phyloP scores from a whole-genome alignment of 2,329 filamentous ascomycete genomes.

The Pestalotiopsis sp. region DNA sequence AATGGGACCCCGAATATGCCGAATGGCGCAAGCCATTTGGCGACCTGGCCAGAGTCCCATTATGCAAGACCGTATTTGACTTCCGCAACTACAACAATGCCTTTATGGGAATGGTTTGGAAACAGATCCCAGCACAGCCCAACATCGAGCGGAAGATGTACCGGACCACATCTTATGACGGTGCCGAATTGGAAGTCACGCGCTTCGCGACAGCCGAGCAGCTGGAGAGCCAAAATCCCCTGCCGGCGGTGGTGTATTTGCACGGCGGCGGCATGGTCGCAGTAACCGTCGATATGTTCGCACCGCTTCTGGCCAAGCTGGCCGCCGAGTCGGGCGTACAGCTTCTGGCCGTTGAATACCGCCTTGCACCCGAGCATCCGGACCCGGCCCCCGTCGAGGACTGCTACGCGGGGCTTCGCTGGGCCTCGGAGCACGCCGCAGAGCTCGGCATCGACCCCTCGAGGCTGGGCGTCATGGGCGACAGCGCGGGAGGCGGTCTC shows the following conservation, averaged over 20 bases:
- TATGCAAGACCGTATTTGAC: conserved; percentile 16
- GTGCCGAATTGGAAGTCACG: conserved; percentile 15
- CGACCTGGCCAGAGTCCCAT: conserved; percentile 15
- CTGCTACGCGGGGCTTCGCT: conserved; percentile 33
- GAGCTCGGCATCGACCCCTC: conserved; percentile 39
- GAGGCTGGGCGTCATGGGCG: conserved; percentile 52
- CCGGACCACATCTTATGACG: conserved; percentile 18
- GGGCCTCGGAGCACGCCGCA: conserved; percentile 24
- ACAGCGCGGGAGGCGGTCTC: conserved; percentile 56
- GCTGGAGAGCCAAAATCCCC: conserved; percentile 7
- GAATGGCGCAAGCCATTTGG: conserved; percentile 16
- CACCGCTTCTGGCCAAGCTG: conserved; percentile 24
- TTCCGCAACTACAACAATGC: conserved; percentile 18
- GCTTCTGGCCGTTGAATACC: conserved; percentile 40
- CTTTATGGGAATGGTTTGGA: conserved; percentile 16
- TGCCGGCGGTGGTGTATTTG: conserved; percentile 34
- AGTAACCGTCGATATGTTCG: conserved; percentile 28
- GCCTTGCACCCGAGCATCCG: conserved; percentile 41
- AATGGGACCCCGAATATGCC: conserved; percentile 20
- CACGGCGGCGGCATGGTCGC: conserved; percentile 44
- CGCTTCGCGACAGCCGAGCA: conserved; percentile 21
- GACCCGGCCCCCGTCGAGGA: conserved; percentile 38
- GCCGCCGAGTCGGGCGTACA: conserved; percentile 33
- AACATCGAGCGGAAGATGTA: conserved; percentile 16
- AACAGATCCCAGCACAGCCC: conserved; percentile 15